A percentile compares a stretch with the other conserved stretches of the same genome.
Evolutionary conservation across 805 yeast genomes (phyloP).

Genomic region (Cyberlindnera meyerae): DNA sequence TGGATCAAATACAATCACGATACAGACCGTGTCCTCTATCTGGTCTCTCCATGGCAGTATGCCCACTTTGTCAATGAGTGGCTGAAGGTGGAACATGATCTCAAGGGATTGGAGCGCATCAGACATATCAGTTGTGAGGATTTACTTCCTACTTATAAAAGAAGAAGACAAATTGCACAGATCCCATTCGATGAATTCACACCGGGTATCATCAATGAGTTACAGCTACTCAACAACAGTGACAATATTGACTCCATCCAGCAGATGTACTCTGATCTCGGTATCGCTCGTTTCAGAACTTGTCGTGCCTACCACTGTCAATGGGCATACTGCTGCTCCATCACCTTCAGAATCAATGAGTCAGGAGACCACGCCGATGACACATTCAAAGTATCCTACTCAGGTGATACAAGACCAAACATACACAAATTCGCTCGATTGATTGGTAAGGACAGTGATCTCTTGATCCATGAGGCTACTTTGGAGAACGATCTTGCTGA

Average conservation of each 20-base stretch:
- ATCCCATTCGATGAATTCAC: conserved; percentile 24
- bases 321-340: conserved; percentile 66
- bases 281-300: conserved; percentile 27
- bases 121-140: conserved; percentile 58
- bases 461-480: conserved; percentile 91
- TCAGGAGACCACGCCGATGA: conserved; percentile 9
- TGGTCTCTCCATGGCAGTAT: conserved; percentile 76
- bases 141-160: conserved; percentile 38
- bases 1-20: conserved; percentile 50
- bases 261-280: conserved; percentile 37
- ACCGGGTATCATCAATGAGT: no score
- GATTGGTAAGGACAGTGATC: conserved; percentile 62
- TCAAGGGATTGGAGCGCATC: conserved; percentile 37
- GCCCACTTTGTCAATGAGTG: conserved; percentile 66
- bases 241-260: conserved; percentile 26
- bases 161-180: conserved; percentile 29
- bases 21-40: conserved; percentile 40
- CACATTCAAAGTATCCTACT: conserved; percentile 73
- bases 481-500: conserved; percentile 70
- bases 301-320: conserved; percentile 83
- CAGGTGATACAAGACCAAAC: conserved; percentile 94
- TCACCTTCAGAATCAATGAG: conserved; percentile 38
- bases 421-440: conserved; percentile 46
- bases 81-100: conserved; percentile 41
- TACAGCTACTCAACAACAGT: background rate